Evolutionary conservation across 2,329 filamentous ascomycete genomes (phyloP).

Genomic region (Penicillium italicum): DNA sequence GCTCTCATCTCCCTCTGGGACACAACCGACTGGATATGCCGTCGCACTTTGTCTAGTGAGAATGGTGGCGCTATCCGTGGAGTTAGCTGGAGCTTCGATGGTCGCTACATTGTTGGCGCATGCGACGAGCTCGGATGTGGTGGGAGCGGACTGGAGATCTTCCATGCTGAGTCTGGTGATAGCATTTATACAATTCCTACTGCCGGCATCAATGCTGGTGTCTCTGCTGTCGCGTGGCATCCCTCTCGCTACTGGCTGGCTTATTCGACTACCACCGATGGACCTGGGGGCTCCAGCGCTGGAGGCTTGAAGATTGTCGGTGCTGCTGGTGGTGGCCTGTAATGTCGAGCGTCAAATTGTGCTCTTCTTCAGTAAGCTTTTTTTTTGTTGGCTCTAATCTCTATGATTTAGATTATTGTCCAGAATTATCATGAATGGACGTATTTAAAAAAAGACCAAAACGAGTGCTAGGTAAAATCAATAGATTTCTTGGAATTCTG

Average conservation of each 20-base stretch:
- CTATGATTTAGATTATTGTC: not conserved
- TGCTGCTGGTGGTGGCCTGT: constrained; percentile 41
- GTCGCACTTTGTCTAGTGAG: constrained; percentile 45
- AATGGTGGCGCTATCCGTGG: constrained; percentile 46
- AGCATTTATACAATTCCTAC: constrained; percentile 46
- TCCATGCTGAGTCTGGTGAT: constrained; percentile 50
- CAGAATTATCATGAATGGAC: constrained; percentile 6
- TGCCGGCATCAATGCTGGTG: constrained; percentile 35
- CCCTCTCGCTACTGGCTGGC: constrained; percentile 50
- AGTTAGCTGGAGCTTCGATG: constrained; percentile 51
- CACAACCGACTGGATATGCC: constrained; percentile 51
- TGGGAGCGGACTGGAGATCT: constrained; percentile 47
- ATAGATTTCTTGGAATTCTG: not conserved
- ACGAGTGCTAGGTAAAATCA: not conserved
- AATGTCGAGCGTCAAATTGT: not conserved
- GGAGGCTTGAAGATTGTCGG: constrained; percentile 49
- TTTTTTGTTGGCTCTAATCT: not conserved
- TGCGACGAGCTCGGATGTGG: constrained; percentile 47
- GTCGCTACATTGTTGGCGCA: constrained; percentile 47
- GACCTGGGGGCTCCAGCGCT: constrained; percentile 35
- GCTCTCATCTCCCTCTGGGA: constrained; percentile 51
- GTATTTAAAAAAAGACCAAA: not conserved
- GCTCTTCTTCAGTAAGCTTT: not conserved
- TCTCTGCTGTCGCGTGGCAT: constrained; percentile 50
- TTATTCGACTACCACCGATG: constrained; percentile 46